Evolutionary conservation across 495 filamentous ascomycete genomes (phyloP), one percentile per base, ranked within the genome.

Genomic region (Xylaria longipes): DNA sequence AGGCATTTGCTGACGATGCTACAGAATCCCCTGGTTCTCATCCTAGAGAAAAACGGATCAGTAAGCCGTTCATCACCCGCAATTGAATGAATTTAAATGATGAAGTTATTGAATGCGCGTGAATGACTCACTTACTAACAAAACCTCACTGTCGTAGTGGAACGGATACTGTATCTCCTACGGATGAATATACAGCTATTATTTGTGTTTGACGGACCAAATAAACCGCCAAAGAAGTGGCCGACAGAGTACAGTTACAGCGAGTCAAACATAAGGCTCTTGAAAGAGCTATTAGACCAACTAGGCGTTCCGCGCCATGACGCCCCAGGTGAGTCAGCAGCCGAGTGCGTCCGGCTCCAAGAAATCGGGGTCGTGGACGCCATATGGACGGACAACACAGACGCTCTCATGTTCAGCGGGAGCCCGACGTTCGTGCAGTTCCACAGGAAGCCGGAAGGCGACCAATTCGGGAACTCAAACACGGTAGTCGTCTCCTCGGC

Each of bases 381-480:
- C 20, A 71, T 76, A 11, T 79, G 76, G 78, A 78, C 78, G 1
- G 78, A 79, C n/a, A 72, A 79, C 68, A 76, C 72, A 11, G 76
- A 76, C 60, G 67, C 69, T 9, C 69, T 78, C 22, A 75, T 77
- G 60, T 78, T 76, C 48, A 74, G 78, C 58, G 68, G 58, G 5
- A 75, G 71, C 60, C 63, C 67, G 29, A 76, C 67, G 29, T 50
- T 77, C 0, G 69, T 80, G 25, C 67, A 69, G 35, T 78, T 74
- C 61, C 71, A 72, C 46, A 57, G 37, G 33, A 54, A 54, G 58
- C 72, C 74, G 0, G 72, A 74, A 29, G 74, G 72, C 25, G 57
- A 68, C 37, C 69, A 76, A 12, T 76, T 76, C 65, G 62, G 56
- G 14, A 70, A 65, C 41, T 65, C 65, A 9, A 64, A 70, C 33